Base-by-base conservation (phyloP, 2,329 filamentous ascomycete genomes). In the Cladophialophora immunda region DNA sequence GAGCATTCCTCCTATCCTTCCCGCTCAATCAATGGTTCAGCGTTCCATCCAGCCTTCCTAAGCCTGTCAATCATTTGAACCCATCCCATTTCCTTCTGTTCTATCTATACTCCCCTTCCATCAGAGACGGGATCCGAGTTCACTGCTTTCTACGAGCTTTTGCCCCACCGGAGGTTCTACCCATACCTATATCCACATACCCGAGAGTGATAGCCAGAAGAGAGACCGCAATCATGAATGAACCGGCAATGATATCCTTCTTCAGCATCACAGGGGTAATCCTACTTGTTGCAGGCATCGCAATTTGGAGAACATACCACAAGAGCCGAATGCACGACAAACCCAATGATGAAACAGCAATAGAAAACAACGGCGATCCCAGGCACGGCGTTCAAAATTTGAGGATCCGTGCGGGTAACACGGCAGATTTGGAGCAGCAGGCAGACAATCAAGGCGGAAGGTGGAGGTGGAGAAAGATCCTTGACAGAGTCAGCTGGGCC, bases 221-320 rank as follows among this genome's bases (percentile, higher is more conserved):
- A 32, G 1, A 29, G n/a, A 52, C 22, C 13, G 52, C n/a, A 30
- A 13, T 9, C 22, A 50, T 50, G 52, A 30, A 55, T 25, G 52
- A 30, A 34, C 45, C 45, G 9, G 58, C 45, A 19, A 32, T 36
- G 32, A 38, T 61, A 47, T 61, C 58, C 29, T 52, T 61, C 58
- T 25, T 38, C 45, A 32, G 45, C 25, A 5, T 61, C 30, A 25
- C 45, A 9, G 58, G 45, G n/a, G 11, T 53, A n/a, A 52, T 61
- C n/a, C 6, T 61, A n/a, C 13, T 19, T 4, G 30, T 36, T 27
- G 6, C 25, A 3, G 22, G n/a, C 3, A 50, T 38, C 29, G 52
- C 52, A 41, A 22, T 30, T 9, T 61, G 58, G 58, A 52, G 58
- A 15, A 61, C n/a, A 4, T 29, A 34, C 9, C 58, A 19, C 8